Conservation (phyloP, 139 green algal genomes). For the Haematococcus sp. region DNA sequence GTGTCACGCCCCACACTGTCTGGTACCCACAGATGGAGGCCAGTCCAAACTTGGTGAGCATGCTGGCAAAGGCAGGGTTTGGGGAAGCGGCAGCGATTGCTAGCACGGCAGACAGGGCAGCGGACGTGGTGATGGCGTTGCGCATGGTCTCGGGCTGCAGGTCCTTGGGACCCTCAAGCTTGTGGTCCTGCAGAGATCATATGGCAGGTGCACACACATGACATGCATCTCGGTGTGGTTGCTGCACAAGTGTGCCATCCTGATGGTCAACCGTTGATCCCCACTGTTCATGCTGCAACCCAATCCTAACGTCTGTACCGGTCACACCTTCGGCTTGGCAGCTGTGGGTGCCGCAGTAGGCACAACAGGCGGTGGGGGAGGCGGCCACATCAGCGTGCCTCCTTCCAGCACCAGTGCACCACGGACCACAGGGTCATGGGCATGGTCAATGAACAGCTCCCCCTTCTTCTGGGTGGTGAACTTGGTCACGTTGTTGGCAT, state of each 20-base stretch:
- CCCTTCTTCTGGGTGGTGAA: slow-evolving; percentile 73
- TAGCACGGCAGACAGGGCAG: slow-evolving; percentile 44
- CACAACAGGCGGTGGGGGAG: slow-evolving; percentile 41
- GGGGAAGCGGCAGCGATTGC: slow-evolving; percentile 63
- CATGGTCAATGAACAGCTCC: slow-evolving; percentile 73
- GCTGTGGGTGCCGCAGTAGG: slow-evolving; percentile 6
- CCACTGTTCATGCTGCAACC: too few species aligned
- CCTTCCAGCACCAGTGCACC: slow-evolving; percentile 71
- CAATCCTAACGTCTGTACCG: too few species aligned
- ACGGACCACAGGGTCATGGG: slow-evolving; percentile 52
- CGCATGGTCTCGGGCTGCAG: slow-evolving; percentile 53
- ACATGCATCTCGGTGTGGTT: too few species aligned
- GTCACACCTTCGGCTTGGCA: background rate
- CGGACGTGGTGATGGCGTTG: slow-evolving; percentile 41
- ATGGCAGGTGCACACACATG: too few species aligned
- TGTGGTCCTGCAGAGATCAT: background rate
- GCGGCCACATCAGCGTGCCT: slow-evolving; percentile 74
- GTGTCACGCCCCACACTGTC: slow-evolving; percentile 56
- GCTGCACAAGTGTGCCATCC: too few species aligned
- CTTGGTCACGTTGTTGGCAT: slow-evolving; percentile 90
- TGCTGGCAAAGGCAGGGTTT: slow-evolving; percentile 52
- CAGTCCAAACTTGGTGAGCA: slow-evolving; percentile 81
- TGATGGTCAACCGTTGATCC: too few species aligned
- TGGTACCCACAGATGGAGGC: slow-evolving; percentile 62
- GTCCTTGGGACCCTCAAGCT: slow-evolving; percentile 18